Percentiles rank a stretch among this genome's conserved stretches.
These are phyloP conservation scores for Sclerotinia glacialis DNA, from an alignment of 2,329 filamentous ascomycete species.

Conservation along the genomic window DNA sequence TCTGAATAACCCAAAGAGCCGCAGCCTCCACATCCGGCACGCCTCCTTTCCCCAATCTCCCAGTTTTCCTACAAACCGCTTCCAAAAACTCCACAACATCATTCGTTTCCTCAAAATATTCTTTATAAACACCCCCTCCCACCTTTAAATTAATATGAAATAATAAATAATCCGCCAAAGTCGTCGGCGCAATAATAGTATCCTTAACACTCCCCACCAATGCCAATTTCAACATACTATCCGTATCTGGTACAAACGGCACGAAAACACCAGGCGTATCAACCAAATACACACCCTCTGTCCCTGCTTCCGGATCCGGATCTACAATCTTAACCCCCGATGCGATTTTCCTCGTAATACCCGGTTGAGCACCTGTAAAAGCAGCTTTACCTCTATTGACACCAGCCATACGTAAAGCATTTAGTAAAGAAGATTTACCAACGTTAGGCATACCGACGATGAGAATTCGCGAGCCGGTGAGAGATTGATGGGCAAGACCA, in stretches of 20 bases:
- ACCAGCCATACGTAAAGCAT: slow-evolving; percentile 71
- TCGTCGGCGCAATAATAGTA: slow-evolving; percentile 72
- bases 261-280: slow-evolving; percentile 96
- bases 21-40: slow-evolving; percentile 67
- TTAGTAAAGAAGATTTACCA: slow-evolving; percentile 92
- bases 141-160: slow-evolving; percentile 67
- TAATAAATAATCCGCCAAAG: slow-evolving; percentile 85
- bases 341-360: slow-evolving; percentile 81
- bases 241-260: slow-evolving; percentile 79
- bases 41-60: slow-evolving; percentile 72
- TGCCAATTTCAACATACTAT: slow-evolving; percentile 93
- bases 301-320: slow-evolving; percentile 44
- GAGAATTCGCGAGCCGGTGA: slow-evolving; percentile 82
- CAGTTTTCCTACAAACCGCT: slow-evolving; percentile 69
- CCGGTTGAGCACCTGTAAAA: slow-evolving; percentile 80
- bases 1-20: slow-evolving; percentile 75
- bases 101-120: slow-evolving; percentile 73
- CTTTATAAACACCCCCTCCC: slow-evolving; percentile 34
- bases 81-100: slow-evolving; percentile 72
- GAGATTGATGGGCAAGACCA: slow-evolving; percentile 50
- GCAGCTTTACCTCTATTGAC: slow-evolving; percentile 68
- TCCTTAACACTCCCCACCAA: slow-evolving; percentile 90
- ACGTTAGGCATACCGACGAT: slow-evolving; percentile 98
- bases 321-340: slow-evolving; percentile 79
- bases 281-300: slow-evolving; percentile 66